These are phyloP conservation scores for Blastocladiella britannica DNA, from an alignment of 192 early-diverging fungal species.

Conservation along the genomic window DNA sequence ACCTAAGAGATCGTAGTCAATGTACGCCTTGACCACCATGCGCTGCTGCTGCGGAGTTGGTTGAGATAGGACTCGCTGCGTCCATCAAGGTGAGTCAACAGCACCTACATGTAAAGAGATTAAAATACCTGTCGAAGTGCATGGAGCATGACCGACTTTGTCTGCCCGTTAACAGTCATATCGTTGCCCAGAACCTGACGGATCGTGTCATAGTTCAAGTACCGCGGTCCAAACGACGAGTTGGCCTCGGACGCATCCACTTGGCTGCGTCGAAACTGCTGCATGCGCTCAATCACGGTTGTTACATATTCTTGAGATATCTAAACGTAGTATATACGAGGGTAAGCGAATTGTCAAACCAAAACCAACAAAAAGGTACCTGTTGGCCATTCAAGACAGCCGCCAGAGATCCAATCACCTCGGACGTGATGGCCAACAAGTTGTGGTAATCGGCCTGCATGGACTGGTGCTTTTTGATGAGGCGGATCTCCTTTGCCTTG, in stretches of 20 bases:
- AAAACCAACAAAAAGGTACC: constrained; percentile 9
- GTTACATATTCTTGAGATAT: constrained; percentile 25
- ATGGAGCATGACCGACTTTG: constrained; percentile 12
- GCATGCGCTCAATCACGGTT: constrained; percentile 17
- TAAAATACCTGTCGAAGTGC: too few species aligned
- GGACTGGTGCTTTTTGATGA: neutral
- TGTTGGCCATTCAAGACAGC: constrained; percentile 23
- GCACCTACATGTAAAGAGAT: too few species aligned
- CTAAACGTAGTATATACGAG: neutral
- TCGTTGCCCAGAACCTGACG: constrained; percentile 8
- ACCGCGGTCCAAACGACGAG: neutral
- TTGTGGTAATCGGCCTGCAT: constrained; percentile 25
- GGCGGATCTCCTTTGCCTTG: neutral
- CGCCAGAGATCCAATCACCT: constrained; percentile 26
- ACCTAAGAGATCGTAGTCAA: constrained; percentile 12
- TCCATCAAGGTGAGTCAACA: neutral
- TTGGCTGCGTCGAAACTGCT: constrained; percentile 18
- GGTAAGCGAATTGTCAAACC: too few species aligned
- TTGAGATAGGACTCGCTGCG: constrained; percentile 1
- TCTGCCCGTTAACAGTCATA: constrained; percentile 2
- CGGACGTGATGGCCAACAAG: constrained; percentile 26
- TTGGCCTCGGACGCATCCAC: too few species aligned
- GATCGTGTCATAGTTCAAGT: constrained; percentile 12
- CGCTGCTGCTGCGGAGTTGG: constrained; percentile 4
- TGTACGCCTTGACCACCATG: constrained; percentile 6